Base-by-base conservation (phyloP, 2,329 filamentous ascomycete species). In the Endoconidiophora polonica region DNA sequence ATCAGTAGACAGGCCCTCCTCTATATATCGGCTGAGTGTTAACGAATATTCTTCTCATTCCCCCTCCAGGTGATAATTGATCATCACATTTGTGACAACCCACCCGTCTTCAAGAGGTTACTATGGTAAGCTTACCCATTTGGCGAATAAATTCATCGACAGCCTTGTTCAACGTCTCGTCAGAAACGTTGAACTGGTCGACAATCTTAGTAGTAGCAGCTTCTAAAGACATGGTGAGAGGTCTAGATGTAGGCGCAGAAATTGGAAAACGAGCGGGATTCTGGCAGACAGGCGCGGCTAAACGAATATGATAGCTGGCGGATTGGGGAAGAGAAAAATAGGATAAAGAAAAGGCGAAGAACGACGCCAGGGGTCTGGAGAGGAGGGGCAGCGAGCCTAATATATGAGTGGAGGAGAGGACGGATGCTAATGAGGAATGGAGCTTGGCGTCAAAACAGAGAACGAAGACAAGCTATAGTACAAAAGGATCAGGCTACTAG, bases 71-170 rank as follows among this genome's bases (percentile, higher is more conserved):
- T 40, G 6, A 2, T 40, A n/a, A 40, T 40, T 18, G 20, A 24
- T 24, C 24, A n/a, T 14, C 40, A 20, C 40, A 18, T 16, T 43
- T 7, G 40, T 12, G 6, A 16, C 20, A 12, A 2, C 24, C 9
- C 20, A 24, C n/a, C n/a, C 38, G 38, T 18, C 38, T 18, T 16
- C n/a, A 40, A 12, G 20, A 9, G 39, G 39, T 23, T 12, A 10
- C 18, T 40, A 36, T 7, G 7, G 40, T 44, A 14, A 44, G 64
- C 66, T 51, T 65, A 73, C 83, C 71, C 81, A 95, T 88, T 68
- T 96, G 80, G 54, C 72, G 71, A 56, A 95, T 75, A 62, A 94
- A 98, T 64, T 94, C 87, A 56, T 77, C 71, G 54, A 94, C 87
- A 56, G 79, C 84, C 59, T 73, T 76, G 63, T 86, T 86, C 60